phyloP scores from a whole-genome alignment of 257 asterid genomes.

The Ocimum tenuiflorum region DNA sequence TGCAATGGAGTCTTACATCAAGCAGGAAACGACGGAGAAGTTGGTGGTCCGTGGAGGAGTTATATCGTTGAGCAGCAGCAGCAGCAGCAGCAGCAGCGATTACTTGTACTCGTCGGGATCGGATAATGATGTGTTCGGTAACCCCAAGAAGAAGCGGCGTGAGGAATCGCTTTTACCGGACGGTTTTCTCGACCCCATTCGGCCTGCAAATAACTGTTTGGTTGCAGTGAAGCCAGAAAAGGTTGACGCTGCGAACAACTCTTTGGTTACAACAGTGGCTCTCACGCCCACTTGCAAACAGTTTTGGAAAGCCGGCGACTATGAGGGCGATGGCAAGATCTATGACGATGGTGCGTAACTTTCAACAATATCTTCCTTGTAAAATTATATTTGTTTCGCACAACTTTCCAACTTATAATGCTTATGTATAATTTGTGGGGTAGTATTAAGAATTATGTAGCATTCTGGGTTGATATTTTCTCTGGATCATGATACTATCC shows the following conservation, averaged over 20 bases:
- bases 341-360: slow-evolving; percentile 16
- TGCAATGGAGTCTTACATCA: slow-evolving; percentile 18
- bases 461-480: too few species aligned
- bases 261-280: neutral
- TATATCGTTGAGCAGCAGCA: slow-evolving; percentile 18
- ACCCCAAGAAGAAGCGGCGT: slow-evolving; percentile 31
- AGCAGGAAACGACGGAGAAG: slow-evolving; percentile 5
- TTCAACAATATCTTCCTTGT: too few species aligned
- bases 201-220: neutral
- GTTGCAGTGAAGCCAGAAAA: slow-evolving; percentile 10
- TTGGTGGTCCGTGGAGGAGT: neutral
- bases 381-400: too few species aligned
- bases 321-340: slow-evolving; percentile 29
- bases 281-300: slow-evolving; percentile 32
- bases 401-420: too few species aligned
- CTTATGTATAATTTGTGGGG: too few species aligned
- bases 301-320: slow-evolving; percentile 84
- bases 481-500: too few species aligned
- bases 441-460: too few species aligned
- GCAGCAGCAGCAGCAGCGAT: neutral
- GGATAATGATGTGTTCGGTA: slow-evolving; percentile 1
- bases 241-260: neutral
- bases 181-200: slow-evolving; percentile 67
- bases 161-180: slow-evolving; percentile 35
- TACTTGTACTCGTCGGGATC: too few species aligned